Base-by-base conservation (phyloP, 352 stramenopile species). In the Phytopythium sindhum region DNA sequence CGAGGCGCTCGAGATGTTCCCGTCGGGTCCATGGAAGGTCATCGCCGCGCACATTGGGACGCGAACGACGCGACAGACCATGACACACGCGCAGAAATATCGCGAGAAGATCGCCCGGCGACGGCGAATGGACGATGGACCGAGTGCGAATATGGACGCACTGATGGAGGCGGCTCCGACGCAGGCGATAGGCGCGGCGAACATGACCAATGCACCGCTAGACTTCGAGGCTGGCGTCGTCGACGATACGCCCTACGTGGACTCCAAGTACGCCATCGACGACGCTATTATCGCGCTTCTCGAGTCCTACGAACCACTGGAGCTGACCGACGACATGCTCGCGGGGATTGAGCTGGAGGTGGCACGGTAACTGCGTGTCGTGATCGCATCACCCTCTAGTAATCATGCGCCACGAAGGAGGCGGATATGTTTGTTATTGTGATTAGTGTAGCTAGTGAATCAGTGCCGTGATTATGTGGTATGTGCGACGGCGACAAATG, bases 41-140 rank as follows among this genome's bases (percentile, higher is more conserved):
- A 76, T 78, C 42, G 75, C 78, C n/a, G 74, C 74, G 58, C 73
- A 75, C 48, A 80, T 86, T 24, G 73, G 75, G n/a, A 83, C 78
- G 55, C 75, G 78, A 60, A 84, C 75, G n/a, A 80, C 75, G 39
- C 70, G 75, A 23, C 75, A 84, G 55, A 84, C 75, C 48, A 79
- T 81, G 70, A 82, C 74, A 29, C 74, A 82, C 41, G 74, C 74
- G 37, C 74, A 82, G 52, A 82, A 82, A 55, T 80, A 78, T 52
- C 72, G 74, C 39, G 72, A 82, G 56, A 82, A 82, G 56, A 78
- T 86, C 52, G 73, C 72, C 28, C 69, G 77, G 15, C 78, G 77
- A 31, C 61, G 71, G 63, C 65, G 68, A 12, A 50, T 52, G 48
- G 42, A 48, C 17, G 53, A 60, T n/a, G 23, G 23, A 14, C 14